phyloP scores from a whole-genome alignment of 208 protist species.

The Acanthamoeba castellanii region DNA sequence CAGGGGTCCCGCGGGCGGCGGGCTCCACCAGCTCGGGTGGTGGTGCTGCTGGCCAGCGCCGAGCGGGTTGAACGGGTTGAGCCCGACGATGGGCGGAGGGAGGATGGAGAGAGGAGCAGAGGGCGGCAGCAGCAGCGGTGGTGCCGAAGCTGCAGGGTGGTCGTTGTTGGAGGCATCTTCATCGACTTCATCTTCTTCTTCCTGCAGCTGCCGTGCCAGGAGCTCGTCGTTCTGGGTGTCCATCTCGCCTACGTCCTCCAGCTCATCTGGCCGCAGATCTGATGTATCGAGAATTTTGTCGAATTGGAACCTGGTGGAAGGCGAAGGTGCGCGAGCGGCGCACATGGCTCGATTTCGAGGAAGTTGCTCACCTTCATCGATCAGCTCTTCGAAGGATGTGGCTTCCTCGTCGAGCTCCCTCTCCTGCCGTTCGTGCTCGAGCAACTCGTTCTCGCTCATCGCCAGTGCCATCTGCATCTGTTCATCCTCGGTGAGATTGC shows the following conservation, averaged over 20 bases:
- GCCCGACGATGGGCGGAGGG: neutral
- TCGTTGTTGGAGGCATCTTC: neutral
- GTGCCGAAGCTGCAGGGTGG: too few relatives aligned
- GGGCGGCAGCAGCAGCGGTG: neutral
- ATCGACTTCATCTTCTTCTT: neutral
- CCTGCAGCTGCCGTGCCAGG: neutral
- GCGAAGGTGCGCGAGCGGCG: neutral
- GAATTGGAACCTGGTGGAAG: neutral
- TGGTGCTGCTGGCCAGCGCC: too few relatives aligned
- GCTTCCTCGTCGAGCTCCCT: neutral
- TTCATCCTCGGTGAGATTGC: neutral
- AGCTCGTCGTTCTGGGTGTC: neutral
- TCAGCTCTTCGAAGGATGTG: neutral
- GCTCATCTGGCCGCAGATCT: neutral
- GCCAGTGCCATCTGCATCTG: constrained; percentile 45
- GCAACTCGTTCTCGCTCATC: constrained; percentile 10
- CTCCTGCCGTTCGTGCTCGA: neutral
- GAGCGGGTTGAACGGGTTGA: too few relatives aligned
- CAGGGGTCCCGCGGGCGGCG: neutral
- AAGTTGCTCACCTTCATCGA: neutral
- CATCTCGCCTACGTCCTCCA: neutral
- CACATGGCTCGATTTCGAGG: too few relatives aligned
- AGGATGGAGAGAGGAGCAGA: neutral
- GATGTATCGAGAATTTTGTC: neutral
- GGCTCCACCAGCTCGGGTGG: neutral